Evolutionary conservation across 2,329 filamentous ascomycete genomes (phyloP).

Genomic region (Rhytidhysteron rufulum): DNA sequence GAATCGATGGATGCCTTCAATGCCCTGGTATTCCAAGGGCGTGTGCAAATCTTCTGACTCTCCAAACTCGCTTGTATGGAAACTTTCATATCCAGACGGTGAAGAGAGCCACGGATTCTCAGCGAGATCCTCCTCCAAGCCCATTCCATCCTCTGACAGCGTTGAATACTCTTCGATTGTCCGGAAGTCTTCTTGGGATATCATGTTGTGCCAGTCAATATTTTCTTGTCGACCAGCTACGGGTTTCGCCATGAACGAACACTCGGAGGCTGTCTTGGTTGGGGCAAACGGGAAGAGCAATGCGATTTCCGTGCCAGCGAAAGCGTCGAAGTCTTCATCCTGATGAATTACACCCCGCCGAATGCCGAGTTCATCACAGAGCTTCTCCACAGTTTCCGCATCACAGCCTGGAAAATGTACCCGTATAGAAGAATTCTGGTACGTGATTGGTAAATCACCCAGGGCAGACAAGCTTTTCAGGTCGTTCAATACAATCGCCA

Average conservation of each 20-base stretch:
- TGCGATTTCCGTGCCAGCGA: constrained; percentile 67
- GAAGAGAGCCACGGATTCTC: constrained; percentile 53
- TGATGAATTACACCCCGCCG: constrained; percentile 74
- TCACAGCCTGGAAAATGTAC: constrained; percentile 92
- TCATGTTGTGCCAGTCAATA: constrained; percentile 57
- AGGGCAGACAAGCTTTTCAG: constrained; percentile 71
- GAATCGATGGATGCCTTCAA: constrained; percentile 64
- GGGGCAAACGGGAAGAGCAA: constrained; percentile 86
- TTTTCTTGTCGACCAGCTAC: constrained; percentile 35
- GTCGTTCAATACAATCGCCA: constrained; percentile 75
- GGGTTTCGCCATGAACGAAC: constrained; percentile 43
- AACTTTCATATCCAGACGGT: constrained; percentile 55
- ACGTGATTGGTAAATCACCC: constrained; percentile 77
- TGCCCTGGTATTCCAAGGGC: constrained; percentile 57
- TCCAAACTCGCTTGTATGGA: constrained; percentile 53
- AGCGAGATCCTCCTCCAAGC: constrained; percentile 38
- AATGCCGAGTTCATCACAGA: constrained; percentile 86
- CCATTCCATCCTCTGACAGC: constrained; percentile 34
- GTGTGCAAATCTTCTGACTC: constrained; percentile 25
- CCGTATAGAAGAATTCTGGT: constrained; percentile 66
- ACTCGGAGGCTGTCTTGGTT: constrained; percentile 47
- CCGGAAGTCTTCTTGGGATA: constrained; percentile 39
- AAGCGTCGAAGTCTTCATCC: constrained; percentile 69
- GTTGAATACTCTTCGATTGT: constrained; percentile 35
- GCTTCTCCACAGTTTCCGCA: constrained; percentile 69